Base-by-base conservation (phyloP, 192 early-diverging fungal species). In the Umbelopsis sp. region DNA sequence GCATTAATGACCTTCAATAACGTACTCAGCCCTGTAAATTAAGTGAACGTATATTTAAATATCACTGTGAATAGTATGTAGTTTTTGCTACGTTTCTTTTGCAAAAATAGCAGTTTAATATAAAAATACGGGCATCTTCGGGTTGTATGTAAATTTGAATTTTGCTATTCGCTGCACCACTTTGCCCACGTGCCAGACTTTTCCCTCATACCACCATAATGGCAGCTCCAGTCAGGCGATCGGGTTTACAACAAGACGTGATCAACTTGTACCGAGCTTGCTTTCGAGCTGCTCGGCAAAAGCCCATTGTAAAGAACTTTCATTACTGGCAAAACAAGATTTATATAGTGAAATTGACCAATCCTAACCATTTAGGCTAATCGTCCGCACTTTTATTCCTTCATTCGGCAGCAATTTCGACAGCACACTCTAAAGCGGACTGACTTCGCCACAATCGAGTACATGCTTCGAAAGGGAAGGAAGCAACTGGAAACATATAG, bases 361-460 rank as follows among this genome's bases (percentile, higher is more conserved):
- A 69, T 69, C 13, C 10, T 13, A n/a, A 13, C 25, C 21, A 55
- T 16, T 22, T 74, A 91, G 88, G 86, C 78, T 16, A 81, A 82
- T 71, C 82, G 81, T 47, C 81, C 85, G 16, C 88, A 84, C 64
- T 92, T 92, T 69, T 80, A 87, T 25, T 79, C 85, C 33, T 90
- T 89, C 70, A 86, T 89, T 35, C 85, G 91, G 37, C 83, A 82
- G 67, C 86, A 90, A 73, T 92, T 92, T 80, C 80, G 83, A 27
- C 78, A 82, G 64, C 82, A 88, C 66, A 77, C 85, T 21, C 75
- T 89, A 10, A 81, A 79, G 25, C 85, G 82, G 69, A 77, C 80
- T 4, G 91, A 92, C 61, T 88, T 90, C 74, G 71, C 84, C 13
- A 87, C 91, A 3, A 90, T 90, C 25, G 91, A 92, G 73, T 88